A percentile compares a stretch with the other conserved stretches of the same genome.
These are phyloP conservation scores for Diaporthe vaccinii DNA, from an alignment of 2,329 filamentous ascomycete species.

Conservation along the genomic window DNA sequence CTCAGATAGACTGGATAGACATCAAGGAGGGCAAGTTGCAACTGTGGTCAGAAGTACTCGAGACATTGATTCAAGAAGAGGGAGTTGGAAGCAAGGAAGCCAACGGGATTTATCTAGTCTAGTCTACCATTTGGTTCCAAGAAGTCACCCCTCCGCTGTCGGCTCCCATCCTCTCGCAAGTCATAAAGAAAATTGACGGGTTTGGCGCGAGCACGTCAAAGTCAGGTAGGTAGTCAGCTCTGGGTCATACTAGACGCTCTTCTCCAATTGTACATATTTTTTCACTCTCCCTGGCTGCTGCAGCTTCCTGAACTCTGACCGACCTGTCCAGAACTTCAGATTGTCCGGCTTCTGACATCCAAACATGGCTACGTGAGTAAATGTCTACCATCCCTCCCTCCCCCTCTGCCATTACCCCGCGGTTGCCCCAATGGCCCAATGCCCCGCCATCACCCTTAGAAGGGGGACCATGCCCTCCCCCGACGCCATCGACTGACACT, in stretches of 20 bases:
- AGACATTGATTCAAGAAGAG: background rate
- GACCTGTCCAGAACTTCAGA: constrained; percentile 10
- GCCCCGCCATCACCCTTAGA: constrained; percentile 43
- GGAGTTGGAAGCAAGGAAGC: background rate
- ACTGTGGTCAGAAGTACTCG: constrained; percentile 28
- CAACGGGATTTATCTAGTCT: background rate
- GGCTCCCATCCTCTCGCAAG: constrained; percentile 15
- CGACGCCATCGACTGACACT: constrained; percentile 33
- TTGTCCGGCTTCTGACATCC: background rate
- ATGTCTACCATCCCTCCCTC: background rate
- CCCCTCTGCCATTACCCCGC: constrained; percentile 19
- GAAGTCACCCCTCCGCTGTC: constrained; percentile 16
- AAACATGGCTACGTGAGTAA: constrained; percentile 46
- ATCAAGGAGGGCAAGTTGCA: constrained; percentile 25
- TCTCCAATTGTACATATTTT: constrained; percentile 30
- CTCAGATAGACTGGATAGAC: constrained; percentile 6
- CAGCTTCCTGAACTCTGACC: background rate
- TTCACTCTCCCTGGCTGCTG: background rate
- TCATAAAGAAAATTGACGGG: constrained; percentile 31
- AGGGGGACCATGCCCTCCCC: background rate
- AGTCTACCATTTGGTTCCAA: constrained; percentile 31
- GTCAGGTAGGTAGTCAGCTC: constrained; percentile 34
- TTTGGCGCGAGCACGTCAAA: constrained; percentile 29
- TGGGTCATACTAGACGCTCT: constrained; percentile 40
- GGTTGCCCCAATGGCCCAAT: constrained; percentile 35